A percentile compares a stretch with the other conserved stretches of the same genome.
Conservation (phyloP, 768 basidiomycete genomes). For the Mycena olivaceomarginata region DNA sequence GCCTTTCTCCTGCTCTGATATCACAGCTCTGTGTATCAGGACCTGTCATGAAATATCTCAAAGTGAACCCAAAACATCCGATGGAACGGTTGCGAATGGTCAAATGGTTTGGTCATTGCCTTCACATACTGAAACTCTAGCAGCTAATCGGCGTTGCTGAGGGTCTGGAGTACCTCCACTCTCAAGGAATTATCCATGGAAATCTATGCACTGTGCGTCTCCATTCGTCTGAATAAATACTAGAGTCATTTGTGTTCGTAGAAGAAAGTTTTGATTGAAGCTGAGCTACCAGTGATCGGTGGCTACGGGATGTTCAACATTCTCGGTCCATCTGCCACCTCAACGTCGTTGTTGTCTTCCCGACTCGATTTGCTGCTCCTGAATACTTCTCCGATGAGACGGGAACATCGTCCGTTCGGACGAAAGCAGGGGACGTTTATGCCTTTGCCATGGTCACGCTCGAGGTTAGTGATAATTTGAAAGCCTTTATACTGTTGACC, state of each 20-base stretch:
- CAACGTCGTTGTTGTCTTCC: slow-evolving; percentile 25
- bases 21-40: slow-evolving; percentile 34
- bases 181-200: slow-evolving; percentile 15
- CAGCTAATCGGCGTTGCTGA: slow-evolving; percentile 29
- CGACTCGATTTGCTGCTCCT: too few relatives aligned
- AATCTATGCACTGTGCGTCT: slow-evolving; percentile 32
- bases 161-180: slow-evolving; percentile 43
- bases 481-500: background rate
- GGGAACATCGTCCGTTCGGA: background rate
- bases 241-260: background rate
- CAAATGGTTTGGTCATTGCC: background rate
- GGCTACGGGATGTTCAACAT: slow-evolving; percentile 33
- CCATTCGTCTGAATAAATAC: background rate
- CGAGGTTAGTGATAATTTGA: slow-evolving; percentile 28
- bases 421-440: slow-evolving; percentile 37
- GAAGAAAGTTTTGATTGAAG: slow-evolving; percentile 41
- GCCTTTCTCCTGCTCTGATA: slow-evolving; percentile 33
- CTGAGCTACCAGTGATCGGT: slow-evolving; percentile 33
- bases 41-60: slow-evolving; percentile 36
- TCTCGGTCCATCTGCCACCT: background rate
- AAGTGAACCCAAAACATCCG: slow-evolving; percentile 1
- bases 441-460: slow-evolving; percentile 40
- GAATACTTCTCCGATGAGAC: slow-evolving; percentile 1
- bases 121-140: background rate
- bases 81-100: slow-evolving; percentile 34